Evolutionary conservation across 495 filamentous ascomycete genomes (phyloP).

Genomic region (Xylaria nigripes): DNA sequence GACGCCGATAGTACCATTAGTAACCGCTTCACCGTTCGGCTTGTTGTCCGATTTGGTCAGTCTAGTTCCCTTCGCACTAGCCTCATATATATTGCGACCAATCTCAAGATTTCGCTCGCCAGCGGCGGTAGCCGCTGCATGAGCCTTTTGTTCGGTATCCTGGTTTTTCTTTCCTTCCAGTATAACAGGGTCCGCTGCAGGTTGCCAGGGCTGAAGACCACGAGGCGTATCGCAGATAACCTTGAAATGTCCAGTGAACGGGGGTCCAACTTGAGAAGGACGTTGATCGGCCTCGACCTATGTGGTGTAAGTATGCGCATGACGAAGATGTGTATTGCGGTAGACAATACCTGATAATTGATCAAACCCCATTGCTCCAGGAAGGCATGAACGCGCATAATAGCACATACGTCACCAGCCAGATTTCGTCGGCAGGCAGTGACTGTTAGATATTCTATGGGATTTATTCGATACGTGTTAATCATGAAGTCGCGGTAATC

Average conservation of each 20-base stretch:
- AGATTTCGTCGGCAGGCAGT: slow-evolving; percentile 95
- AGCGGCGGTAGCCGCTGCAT: slow-evolving; percentile 57
- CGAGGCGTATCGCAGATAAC: slow-evolving; percentile 90
- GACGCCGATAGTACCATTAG: slow-evolving; percentile 48
- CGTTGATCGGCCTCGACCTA: slow-evolving; percentile 93
- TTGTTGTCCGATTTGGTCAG: slow-evolving; percentile 44
- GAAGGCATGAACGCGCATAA: slow-evolving; percentile 97
- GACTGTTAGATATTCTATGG: slow-evolving; percentile 90
- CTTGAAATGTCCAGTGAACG: slow-evolving; percentile 95
- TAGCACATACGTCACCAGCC: slow-evolving; percentile 95
- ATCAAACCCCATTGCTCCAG: slow-evolving; percentile 99
- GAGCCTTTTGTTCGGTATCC: slow-evolving; percentile 65
- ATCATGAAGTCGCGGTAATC: slow-evolving; percentile 99
- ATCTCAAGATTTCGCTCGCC: slow-evolving; percentile 80
- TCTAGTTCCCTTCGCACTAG: slow-evolving; percentile 77
- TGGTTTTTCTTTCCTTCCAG: slow-evolving; percentile 60
- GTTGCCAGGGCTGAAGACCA: slow-evolving; percentile 90
- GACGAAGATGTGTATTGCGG: neutral
- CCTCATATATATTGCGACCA: slow-evolving; percentile 90
- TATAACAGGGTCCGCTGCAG: slow-evolving; percentile 64
- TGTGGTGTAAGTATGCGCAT: slow-evolving; percentile 19
- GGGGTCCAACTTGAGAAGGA: slow-evolving; percentile 90
- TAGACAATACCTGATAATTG: slow-evolving; percentile 79
- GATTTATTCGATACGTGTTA: slow-evolving; percentile 94
- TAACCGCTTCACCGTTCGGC: slow-evolving; percentile 64